phyloP scores from a whole-genome alignment of 1,284 basidiomycete genomes.

The Abortiporus biennis region DNA sequence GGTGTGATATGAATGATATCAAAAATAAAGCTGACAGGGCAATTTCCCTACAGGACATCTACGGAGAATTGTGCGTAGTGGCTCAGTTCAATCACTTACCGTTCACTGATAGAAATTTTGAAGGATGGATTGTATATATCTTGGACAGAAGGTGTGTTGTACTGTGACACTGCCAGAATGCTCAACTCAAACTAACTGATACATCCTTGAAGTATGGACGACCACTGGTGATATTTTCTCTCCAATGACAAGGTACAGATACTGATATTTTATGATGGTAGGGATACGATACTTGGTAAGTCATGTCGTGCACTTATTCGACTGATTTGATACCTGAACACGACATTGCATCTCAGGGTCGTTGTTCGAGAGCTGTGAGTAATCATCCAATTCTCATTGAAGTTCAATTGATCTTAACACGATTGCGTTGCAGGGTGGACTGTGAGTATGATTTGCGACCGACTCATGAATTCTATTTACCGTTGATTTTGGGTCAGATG shows the following conservation, averaged over 20 bases:
- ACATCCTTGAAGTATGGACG: slow-evolving; percentile 37
- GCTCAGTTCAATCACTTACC: background rate
- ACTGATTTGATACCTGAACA: slow-evolving; percentile 1
- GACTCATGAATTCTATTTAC: background rate
- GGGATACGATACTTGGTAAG: slow-evolving; percentile 55
- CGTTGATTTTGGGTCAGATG: slow-evolving; percentile 43
- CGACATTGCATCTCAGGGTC: slow-evolving; percentile 41
- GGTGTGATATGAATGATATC: background rate
- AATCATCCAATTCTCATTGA: no score
- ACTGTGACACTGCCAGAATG: background rate
- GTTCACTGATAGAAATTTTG: no score
- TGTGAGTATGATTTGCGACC: slow-evolving; percentile 34
- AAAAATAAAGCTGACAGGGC: slow-evolving; percentile 4
- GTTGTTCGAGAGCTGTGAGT: slow-evolving; percentile 73
- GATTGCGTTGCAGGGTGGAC: slow-evolving; percentile 71
- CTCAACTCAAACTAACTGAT: background rate
- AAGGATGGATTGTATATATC: slow-evolving; percentile 92
- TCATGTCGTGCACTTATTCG: slow-evolving; percentile 1
- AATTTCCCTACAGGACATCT: slow-evolving; percentile 72
- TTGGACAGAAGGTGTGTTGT: slow-evolving; percentile 72
- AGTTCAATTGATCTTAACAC: no score
- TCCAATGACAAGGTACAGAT: background rate
- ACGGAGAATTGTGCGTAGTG: slow-evolving; percentile 69
- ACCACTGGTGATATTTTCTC: slow-evolving; percentile 38
- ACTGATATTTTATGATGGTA: slow-evolving; percentile 14